Evolutionary conservation across 768 basidiomycete species (phyloP).

Genomic region (Psilocybe subaeruginosa): DNA sequence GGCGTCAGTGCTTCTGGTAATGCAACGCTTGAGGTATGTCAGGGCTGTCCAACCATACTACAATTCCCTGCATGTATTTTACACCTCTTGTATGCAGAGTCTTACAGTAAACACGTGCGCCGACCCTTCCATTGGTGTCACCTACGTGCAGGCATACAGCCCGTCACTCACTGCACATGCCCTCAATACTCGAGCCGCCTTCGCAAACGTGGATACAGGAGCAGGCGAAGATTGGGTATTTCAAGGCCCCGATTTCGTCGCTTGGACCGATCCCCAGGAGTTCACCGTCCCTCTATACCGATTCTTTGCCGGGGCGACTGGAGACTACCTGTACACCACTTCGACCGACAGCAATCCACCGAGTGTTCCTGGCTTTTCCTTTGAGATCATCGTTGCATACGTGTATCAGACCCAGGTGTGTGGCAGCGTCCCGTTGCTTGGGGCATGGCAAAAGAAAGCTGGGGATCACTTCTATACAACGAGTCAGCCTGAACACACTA

Average conservation of each 20-base stretch:
- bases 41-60: no score
- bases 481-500: neutral
- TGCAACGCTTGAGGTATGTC: no score
- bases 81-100: no score
- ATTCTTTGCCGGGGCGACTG: neutral
- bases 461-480: neutral
- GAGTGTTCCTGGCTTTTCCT: neutral
- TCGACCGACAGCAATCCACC: neutral
- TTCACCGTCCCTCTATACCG: neutral
- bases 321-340: neutral
- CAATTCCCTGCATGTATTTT: no score
- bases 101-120: neutral
- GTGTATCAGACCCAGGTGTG: conserved; percentile 4
- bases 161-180: neutral
- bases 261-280: neutral
- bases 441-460: neutral
- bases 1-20: no score
- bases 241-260: neutral
- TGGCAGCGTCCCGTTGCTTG: neutral
- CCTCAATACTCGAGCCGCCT: neutral
- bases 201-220: neutral
- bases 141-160: neutral
- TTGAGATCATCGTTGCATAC: neutral
- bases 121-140: neutral
- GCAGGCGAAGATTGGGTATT: neutral